phyloP scores from a whole-genome alignment of 352 stramenopile species.

The Globisporangium middletonii region DNA sequence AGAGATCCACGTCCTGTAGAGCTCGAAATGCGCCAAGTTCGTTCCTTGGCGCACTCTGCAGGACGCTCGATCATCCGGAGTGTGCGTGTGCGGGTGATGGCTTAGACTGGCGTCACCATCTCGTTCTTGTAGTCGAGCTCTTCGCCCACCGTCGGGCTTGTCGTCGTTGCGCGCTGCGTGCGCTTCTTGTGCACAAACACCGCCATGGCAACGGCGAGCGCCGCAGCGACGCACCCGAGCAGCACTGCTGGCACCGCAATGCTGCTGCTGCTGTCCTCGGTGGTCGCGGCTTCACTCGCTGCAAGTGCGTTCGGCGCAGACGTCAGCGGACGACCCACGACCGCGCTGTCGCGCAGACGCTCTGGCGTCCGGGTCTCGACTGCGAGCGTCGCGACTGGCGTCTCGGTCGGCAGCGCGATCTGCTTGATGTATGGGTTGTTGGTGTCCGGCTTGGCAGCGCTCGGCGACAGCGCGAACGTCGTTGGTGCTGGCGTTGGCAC shows the following conservation, averaged over 20 bases:
- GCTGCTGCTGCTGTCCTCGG: not conserved
- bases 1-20: not conserved
- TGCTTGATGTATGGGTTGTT: constrained; percentile 14
- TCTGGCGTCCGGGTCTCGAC: not conserved
- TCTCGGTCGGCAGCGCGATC: constrained; percentile 7
- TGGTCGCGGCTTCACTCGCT: not conserved
- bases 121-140: constrained; percentile 19
- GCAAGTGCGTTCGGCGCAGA: not conserved
- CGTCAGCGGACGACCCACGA: constrained; percentile 1
- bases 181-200: constrained; percentile 15
- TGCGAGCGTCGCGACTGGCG: not conserved
- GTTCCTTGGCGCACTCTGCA: not conserved
- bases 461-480: not conserved
- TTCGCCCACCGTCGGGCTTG: constrained; percentile 1
- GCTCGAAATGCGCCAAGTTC: not conserved
- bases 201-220: constrained; percentile 9
- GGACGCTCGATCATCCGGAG: not conserved
- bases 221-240: constrained; percentile 12
- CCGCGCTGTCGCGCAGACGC: constrained; percentile 10
- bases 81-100: not conserved
- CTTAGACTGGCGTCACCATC: constrained; percentile 16
- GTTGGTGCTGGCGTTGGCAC: constrained; percentile 10
- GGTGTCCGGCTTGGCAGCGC: not conserved
- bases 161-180: not conserved
- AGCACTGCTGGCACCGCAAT: constrained; percentile 8